Percentiles rank a stretch among this genome's conserved stretches.
Evolutionary conservation across 225 moss, liverwort and hornwort genomes (phyloP).

Genomic region (Ulota crispa): DNA sequence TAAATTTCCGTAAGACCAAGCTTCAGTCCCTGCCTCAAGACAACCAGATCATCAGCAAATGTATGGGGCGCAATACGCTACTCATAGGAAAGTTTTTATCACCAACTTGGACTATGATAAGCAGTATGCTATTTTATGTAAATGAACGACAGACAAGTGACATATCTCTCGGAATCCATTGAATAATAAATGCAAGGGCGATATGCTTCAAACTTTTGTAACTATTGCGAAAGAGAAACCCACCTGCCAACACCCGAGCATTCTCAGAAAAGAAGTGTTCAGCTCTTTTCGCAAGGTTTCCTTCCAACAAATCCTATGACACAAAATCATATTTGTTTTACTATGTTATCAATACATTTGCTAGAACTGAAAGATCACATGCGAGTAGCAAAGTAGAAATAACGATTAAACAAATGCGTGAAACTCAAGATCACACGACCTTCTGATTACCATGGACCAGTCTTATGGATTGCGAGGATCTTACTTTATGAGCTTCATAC

Average conservation of each 20-base stretch:
- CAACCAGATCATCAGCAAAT: slow-evolving; percentile 7
- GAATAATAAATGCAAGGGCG: neutral
- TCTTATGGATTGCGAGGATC: slow-evolving; percentile 17
- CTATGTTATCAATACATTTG: neutral
- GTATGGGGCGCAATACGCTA: neutral
- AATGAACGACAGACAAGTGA: neutral
- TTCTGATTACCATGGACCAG: neutral
- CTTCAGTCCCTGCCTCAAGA: slow-evolving; percentile 63
- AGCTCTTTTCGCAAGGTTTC: slow-evolving; percentile 66
- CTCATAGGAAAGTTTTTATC: neutral
- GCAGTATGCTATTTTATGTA: neutral
- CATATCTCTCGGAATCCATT: neutral
- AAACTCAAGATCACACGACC: neutral
- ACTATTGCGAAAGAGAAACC: neutral
- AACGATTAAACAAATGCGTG: neutral
- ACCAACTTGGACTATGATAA: neutral
- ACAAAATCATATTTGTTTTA: neutral
- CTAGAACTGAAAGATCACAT: neutral
- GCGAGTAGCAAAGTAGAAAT: neutral
- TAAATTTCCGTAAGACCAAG: slow-evolving; percentile 80
- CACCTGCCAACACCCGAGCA: slow-evolving; percentile 78
- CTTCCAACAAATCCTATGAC: slow-evolving; percentile 58
- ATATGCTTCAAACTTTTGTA: neutral
- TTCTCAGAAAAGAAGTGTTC: slow-evolving; percentile 85
- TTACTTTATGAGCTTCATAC: slow-evolving; percentile 76